Evolutionary conservation across 2,329 filamentous ascomycete genomes (phyloP), one percentile per base, ranked within the genome.

Genomic region (Exophiala mesophila): DNA sequence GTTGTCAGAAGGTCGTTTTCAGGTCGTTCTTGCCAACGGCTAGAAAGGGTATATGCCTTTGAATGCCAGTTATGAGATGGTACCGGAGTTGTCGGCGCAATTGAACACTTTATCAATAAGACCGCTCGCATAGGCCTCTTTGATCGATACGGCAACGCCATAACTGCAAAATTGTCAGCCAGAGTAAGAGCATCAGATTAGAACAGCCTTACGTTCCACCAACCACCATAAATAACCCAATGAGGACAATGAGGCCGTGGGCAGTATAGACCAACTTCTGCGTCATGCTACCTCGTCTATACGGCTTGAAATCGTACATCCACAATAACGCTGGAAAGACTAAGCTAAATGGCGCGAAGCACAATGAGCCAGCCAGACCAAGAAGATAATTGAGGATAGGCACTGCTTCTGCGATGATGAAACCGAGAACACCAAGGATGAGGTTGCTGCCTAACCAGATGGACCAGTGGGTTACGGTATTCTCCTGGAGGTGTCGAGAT

Each of bases 381-480:
- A 76, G 50, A n/a, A 76, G 52, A 51, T 70, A 75, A 43, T 73
- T 73, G 60, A 77, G 76, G 39, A 77, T 73, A 0, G 74, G 74
- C 17, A 78, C 72, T 1, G 69, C 70, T 13, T 67, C 66, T 1
- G 74, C 73, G 19, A 78, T 59, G 40, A 78, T 58, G 52, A 74
- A 77, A 4, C 26, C 41, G 8, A 45, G 10, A 7, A 44, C 19
- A 3, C 38, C 41, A 5, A 53, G 35, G 7, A 28, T 57, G 15
- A 65, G 50, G 35, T 8, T 73, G 42, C 68, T 70, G 7, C 62
- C 57, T 0, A 77, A 55, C 74, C 74, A 78, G 0, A 68, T 71
- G 0, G 51, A 57, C 73, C 73, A 76, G 50, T 78, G 74, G 0
- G 71, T 53, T 10, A 65, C 7, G 0, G 69, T 72, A 57, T 76